These are phyloP conservation scores for Aspergillus homomorphus DNA, from an alignment of 495 filamentous ascomycete species.

Conservation along the genomic window DNA sequence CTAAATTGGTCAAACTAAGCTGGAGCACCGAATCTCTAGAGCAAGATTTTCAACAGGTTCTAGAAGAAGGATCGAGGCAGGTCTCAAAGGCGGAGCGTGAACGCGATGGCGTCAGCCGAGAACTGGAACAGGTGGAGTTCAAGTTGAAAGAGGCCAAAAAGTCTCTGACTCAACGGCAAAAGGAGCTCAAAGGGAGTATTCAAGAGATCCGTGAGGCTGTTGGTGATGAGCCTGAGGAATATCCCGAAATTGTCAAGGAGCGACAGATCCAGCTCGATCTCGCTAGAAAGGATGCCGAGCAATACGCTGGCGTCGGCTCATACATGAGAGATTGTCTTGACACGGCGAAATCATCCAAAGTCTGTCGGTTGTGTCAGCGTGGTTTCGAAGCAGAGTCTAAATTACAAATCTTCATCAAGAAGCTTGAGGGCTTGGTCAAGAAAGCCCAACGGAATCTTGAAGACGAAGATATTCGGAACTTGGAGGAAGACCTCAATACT, in stretches of 20 bases:
- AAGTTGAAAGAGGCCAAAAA: constrained; percentile 64
- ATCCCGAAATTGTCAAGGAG: constrained; percentile 48
- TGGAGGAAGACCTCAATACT: constrained; percentile 53
- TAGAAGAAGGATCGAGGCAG: constrained; percentile 52
- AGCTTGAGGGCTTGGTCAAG: constrained; percentile 56
- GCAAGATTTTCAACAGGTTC: constrained; percentile 60
- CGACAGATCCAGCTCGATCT: constrained; percentile 60
- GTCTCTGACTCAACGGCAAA: constrained; percentile 58
- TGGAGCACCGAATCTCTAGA: constrained; percentile 75
- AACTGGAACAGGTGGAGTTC: constrained; percentile 74
- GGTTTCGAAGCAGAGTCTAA: constrained; percentile 58
- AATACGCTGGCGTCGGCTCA: constrained; percentile 56
- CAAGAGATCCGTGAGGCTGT: constrained; percentile 49
- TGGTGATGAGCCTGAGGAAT: constrained; percentile 53
- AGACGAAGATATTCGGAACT: constrained; percentile 48
- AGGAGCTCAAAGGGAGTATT: constrained; percentile 59
- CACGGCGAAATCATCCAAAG: constrained; percentile 55
- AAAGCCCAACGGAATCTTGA: constrained; percentile 52
- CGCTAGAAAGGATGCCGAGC: constrained; percentile 59
- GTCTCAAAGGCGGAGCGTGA: constrained; percentile 61
- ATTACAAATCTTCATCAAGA: constrained; percentile 55
- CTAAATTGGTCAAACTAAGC: constrained; percentile 52
- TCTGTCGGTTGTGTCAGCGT: constrained; percentile 69
- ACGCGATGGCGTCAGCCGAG: constrained; percentile 65
- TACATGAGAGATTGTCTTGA: constrained; percentile 63